Percentiles rank a stretch among this genome's conserved stretches.
Evolutionary conservation across 2,329 filamentous ascomycete species (phyloP).

Genomic region (Neofusicoccum ribis): DNA sequence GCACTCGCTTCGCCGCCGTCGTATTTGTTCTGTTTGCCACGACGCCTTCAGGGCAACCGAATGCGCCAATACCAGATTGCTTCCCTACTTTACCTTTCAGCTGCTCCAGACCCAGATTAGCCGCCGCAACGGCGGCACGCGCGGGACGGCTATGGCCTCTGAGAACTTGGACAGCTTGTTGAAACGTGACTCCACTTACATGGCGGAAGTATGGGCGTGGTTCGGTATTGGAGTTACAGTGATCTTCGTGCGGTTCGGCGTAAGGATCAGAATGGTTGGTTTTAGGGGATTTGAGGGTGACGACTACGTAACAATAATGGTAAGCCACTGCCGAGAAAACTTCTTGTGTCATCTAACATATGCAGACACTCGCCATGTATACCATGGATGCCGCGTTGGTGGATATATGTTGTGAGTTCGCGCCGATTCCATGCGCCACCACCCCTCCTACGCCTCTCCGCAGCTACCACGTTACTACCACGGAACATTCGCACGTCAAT

Average conservation of each 20-base stretch:
- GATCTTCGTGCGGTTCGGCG: constrained; percentile 35
- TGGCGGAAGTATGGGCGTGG: constrained; percentile 10
- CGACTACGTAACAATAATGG: constrained; percentile 39
- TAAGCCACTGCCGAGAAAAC: constrained; percentile 18
- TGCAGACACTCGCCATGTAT: constrained; percentile 31
- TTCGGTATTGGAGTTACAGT: constrained; percentile 37
- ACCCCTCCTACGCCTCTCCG: background rate
- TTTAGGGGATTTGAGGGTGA: constrained; percentile 41
- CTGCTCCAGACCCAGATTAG: background rate
- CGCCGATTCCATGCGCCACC: background rate
- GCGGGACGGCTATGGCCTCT: background rate
- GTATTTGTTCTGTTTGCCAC: background rate
- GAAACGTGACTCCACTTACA: background rate
- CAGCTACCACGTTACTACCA: too few species aligned
- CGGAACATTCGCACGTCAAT: too few species aligned
- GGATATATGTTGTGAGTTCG: constrained; percentile 34
- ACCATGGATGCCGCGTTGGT: constrained; percentile 40
- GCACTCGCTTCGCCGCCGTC: background rate
- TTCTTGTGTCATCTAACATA: background rate
- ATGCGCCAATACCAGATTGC: background rate
- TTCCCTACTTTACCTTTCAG: background rate
- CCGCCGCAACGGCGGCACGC: background rate
- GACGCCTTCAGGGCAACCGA: background rate
- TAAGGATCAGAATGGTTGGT: constrained; percentile 42
- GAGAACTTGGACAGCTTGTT: background rate